Evolutionary conservation across 768 basidiomycete species (phyloP).

Genomic region (Mycena olivaceomarginata): DNA sequence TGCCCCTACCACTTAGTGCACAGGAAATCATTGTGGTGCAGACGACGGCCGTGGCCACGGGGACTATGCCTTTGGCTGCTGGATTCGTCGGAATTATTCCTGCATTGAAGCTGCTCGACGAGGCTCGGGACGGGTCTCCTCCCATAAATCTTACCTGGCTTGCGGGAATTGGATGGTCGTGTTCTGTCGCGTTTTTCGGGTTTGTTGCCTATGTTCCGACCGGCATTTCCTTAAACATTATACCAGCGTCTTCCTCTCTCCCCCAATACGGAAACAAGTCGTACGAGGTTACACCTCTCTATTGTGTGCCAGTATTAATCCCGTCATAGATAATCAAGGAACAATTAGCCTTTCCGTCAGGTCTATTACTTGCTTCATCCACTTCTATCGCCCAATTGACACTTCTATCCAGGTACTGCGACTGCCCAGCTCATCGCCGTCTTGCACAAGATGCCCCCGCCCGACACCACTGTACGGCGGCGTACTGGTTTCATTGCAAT

Average conservation of each 20-base stretch:
- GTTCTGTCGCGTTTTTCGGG: conserved; percentile 96
- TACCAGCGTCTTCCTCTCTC: conserved; percentile 93
- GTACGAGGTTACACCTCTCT: conserved; percentile 58
- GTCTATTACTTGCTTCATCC: conserved; percentile 51
- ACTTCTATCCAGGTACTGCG: conserved; percentile 70
- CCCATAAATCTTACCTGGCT: conserved; percentile 87
- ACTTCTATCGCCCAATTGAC: conserved; percentile 17
- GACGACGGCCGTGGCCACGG: conserved; percentile 97
- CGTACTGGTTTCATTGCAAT: conserved; percentile 75
- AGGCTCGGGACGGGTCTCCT: conserved; percentile 83
- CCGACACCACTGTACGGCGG: conserved; percentile 72
- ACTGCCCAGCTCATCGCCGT: conserved; percentile 97
- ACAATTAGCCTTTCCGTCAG: conserved; percentile 94
- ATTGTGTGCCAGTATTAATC: conserved; percentile 23
- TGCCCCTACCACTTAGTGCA: conserved; percentile 85
- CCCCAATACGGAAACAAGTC: conserved; percentile 96
- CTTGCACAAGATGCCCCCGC: conserved; percentile 85
- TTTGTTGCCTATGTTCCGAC: conserved; percentile 46
- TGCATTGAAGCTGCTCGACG: conserved; percentile 87
- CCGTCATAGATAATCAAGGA: conserved; percentile 89
- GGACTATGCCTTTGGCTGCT: conserved; percentile 91
- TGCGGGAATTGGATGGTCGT: conserved; percentile 89
- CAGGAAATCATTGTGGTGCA: conserved; percentile 97
- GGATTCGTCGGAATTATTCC: conserved; percentile 95
- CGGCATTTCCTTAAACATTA: conserved; percentile 19